Base-by-base conservation (phyloP, 352 stramenopile species). In the Phytophthora hybrid region DNA sequence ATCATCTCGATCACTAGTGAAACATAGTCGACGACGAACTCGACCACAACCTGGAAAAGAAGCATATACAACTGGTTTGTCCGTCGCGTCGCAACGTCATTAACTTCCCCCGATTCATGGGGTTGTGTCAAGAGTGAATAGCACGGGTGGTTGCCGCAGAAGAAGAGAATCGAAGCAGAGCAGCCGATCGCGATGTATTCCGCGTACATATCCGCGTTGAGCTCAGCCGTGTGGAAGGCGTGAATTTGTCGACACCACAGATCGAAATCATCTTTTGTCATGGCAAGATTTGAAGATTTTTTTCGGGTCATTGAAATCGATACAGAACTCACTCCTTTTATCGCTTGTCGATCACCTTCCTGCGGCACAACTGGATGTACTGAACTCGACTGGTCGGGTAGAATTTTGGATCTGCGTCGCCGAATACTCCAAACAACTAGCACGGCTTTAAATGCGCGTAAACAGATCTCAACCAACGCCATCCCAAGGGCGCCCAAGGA, bases 161-260 rank as follows among this genome's bases (percentile, higher is more conserved):
- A 70, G 14, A 63, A 67, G 26, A 82, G 23, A 5, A 81, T 77
- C 6, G 59, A 58, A 5, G 63, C 61, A 3, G 69, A 84, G 31
- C 74, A 74, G 0, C 64, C 66, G 49, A 84, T 79, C 5, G 79
- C 73, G 6, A 84, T 81, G 64, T 87, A 87, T 63, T 84, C 71
- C 34, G 68, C 66, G 11, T 62, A 66, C 68, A 84, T 84, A 29
- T 80, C 65, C 1, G 66, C 69, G 47, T 71, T 70, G 11, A 69
- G 16, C 32, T 74, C 60, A n/a, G 53, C 60, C 2, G 34, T 47
- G 23, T 70, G 60, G 6, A 74, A 74, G 10, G 41, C 19, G 16
- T 70, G 59, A 16, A 71, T 14, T 56, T 74, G 77, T 7, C 54
- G 53, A 39, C 54, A 47, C 55, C 67, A 69, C 19, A 70, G 9